Evolutionary conservation across 2,329 filamentous ascomycete species (phyloP), one percentile per base, ranked within the genome.

Genomic region (Fusarium globosum): DNA sequence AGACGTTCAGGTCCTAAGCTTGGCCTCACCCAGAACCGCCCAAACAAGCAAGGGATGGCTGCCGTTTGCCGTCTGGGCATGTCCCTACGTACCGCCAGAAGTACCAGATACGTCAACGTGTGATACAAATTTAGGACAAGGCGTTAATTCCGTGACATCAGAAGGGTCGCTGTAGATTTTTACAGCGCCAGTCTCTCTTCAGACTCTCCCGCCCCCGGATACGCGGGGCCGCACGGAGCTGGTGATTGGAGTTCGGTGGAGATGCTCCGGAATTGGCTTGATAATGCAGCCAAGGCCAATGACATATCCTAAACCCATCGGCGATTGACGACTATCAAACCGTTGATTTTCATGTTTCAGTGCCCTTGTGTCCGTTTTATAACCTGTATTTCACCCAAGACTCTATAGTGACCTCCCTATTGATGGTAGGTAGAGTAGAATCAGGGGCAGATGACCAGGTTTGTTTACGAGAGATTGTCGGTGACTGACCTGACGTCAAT

Each of bases 11-110:
- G 71, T 59, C 68, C 49, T 39, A 59, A 20, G 23, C 71, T 73
- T 74, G 63, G 71, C 55, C 45, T 69, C 45, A 28, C 42, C 45
- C 41, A 67, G 39, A 36, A 57, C 38, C 35, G 41, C 43, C 43
- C 33, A 35, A 42, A 49, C 57, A 57, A 52, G 42, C 62, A 73
- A 58, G 63, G 59, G 46, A 62, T 56, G 38, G 35, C 56, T 74
- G 72, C 72, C 72, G 69, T 64, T 64, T 70, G 62, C 72, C 72
- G 72, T 73, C 72, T 74, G 53, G 72, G 72, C 72, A 45, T 51
- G 11, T 21, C 18, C 56, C 20, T 56, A 53, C 46, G 72, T 74
- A 73, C 30, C 65, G 33, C 12, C 23, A 23, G 45, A 74, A 59
- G 68, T 69, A 69, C 57, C 64, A 6, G 52, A 48, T 74, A 74